These are phyloP conservation scores for Chlorella sp. DNA, from an alignment of 139 green algal species.

Conservation along the genomic window DNA sequence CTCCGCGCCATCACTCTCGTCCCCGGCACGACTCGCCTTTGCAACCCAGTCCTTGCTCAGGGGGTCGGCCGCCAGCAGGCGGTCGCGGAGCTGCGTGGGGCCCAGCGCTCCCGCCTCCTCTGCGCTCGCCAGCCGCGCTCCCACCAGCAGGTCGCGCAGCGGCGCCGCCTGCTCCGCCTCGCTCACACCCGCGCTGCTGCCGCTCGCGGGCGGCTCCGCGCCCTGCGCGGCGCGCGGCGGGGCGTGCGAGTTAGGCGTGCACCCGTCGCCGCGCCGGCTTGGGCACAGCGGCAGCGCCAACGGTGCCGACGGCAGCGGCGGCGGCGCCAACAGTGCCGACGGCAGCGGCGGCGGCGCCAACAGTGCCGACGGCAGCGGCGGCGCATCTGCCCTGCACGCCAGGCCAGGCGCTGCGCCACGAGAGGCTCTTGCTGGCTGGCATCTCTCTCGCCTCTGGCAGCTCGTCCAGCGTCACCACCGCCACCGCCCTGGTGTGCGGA, in stretches of 20 bases:
- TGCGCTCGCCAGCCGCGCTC: background rate
- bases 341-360: background rate
- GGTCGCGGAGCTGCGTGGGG: constrained; percentile 81
- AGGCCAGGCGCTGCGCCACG: background rate
- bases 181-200: background rate
- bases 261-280: too few relatives aligned
- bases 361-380: background rate
- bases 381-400: too few relatives aligned
- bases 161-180: constrained; percentile 40
- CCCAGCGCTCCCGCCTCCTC: constrained; percentile 41
- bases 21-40: too few relatives aligned
- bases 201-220: constrained; percentile 2
- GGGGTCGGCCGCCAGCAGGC: constrained; percentile 73
- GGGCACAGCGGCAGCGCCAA: too few relatives aligned
- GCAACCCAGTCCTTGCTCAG: constrained; percentile 77
- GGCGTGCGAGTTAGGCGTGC: too few relatives aligned
- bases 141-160: constrained; percentile 25
- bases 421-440: background rate
- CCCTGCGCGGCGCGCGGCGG: constrained; percentile 17
- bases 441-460: constrained; percentile 2
- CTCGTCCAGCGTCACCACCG: constrained; percentile 63
- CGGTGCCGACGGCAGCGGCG: too few relatives aligned
- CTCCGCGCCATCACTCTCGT: too few relatives aligned
- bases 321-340: too few relatives aligned
- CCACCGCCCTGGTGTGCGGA: constrained; percentile 88